Conservation (phyloP, 2,329 filamentous ascomycete genomes). For the Colletotrichum euphorbiae region DNA sequence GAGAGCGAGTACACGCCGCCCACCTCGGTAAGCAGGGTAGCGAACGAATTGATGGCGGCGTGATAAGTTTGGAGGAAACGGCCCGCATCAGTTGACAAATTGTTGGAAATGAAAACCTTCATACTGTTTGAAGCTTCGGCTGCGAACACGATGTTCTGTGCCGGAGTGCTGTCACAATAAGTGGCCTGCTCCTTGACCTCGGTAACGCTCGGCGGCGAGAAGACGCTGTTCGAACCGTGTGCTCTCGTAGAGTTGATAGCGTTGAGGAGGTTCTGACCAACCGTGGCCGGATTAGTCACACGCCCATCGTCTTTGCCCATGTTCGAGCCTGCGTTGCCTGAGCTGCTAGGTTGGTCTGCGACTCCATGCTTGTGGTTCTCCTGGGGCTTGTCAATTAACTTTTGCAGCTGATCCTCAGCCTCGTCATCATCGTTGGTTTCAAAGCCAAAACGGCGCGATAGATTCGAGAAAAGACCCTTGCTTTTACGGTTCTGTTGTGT, state of each 20-base stretch:
- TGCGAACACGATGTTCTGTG: slow-evolving; percentile 77
- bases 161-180: slow-evolving; percentile 84
- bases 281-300: slow-evolving; percentile 69
- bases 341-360: slow-evolving; percentile 1
- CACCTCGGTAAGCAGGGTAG: slow-evolving; percentile 75
- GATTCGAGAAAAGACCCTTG: slow-evolving; percentile 74
- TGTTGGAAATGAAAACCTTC: slow-evolving; percentile 76
- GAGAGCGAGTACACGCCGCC: slow-evolving; percentile 79
- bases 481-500: slow-evolving; percentile 54
- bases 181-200: slow-evolving; percentile 84
- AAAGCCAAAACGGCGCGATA: slow-evolving; percentile 76
- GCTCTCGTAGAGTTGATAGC: slow-evolving; percentile 83
- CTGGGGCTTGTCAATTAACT: slow-evolving; percentile 54
- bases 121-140: slow-evolving; percentile 78
- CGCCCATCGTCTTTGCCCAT: slow-evolving; percentile 58
- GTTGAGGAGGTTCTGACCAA: slow-evolving; percentile 79
- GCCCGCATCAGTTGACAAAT: slow-evolving; percentile 59
- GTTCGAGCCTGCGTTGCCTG: slow-evolving; percentile 18
- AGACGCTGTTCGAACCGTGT: slow-evolving; percentile 79
- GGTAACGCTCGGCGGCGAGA: slow-evolving; percentile 76
- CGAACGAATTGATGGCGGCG: slow-evolving; percentile 75
- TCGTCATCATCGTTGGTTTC: slow-evolving; percentile 61
- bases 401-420: slow-evolving; percentile 57
- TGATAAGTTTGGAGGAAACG: slow-evolving; percentile 72
- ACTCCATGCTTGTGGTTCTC: slow-evolving; percentile 37